Percentiles rank a stretch among this genome's conserved stretches.
phyloP scores from a whole-genome alignment of 1,139 yeast species.

The Saccharomyces hybrid region DNA sequence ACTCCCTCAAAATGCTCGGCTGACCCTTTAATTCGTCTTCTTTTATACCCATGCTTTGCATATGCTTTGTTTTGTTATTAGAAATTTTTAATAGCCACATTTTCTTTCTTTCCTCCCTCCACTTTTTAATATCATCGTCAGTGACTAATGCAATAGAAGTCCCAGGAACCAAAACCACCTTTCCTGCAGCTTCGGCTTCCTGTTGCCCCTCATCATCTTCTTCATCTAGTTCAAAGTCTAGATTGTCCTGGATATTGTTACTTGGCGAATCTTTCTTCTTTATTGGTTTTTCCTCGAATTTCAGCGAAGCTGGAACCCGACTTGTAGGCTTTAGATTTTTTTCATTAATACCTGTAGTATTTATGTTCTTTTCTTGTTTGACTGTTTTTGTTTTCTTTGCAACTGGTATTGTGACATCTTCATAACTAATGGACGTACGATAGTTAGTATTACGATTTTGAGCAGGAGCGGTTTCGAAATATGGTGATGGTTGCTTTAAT shows the following conservation, averaged over 20 bases:
- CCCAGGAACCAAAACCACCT: slow-evolving; percentile 42
- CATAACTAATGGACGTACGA: slow-evolving; percentile 4
- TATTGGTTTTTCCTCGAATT: neutral
- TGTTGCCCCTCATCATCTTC: slow-evolving; percentile 3
- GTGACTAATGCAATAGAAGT: slow-evolving; percentile 58
- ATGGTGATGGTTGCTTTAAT: neutral
- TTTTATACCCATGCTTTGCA: slow-evolving; percentile 26
- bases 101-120: slow-evolving; percentile 75
- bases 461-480: neutral
- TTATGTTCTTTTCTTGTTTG: neutral
- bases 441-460: neutral
- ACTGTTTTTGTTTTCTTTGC: neutral
- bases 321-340: neutral
- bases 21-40: slow-evolving; percentile 21
- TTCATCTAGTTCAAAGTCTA: slow-evolving; percentile 1
- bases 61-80: slow-evolving; percentile 38
- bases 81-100: slow-evolving; percentile 59
- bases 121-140: slow-evolving; percentile 65
- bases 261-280: neutral
- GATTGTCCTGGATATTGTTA: neutral
- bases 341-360: neutral
- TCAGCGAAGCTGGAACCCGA: no score
- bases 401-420: slow-evolving; percentile 2
- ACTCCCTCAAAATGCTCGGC: slow-evolving; percentile 21
- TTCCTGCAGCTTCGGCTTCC: slow-evolving; percentile 1